Base-by-base conservation (phyloP, 2,329 filamentous ascomycete genomes). In the Alternaria gaisen region DNA sequence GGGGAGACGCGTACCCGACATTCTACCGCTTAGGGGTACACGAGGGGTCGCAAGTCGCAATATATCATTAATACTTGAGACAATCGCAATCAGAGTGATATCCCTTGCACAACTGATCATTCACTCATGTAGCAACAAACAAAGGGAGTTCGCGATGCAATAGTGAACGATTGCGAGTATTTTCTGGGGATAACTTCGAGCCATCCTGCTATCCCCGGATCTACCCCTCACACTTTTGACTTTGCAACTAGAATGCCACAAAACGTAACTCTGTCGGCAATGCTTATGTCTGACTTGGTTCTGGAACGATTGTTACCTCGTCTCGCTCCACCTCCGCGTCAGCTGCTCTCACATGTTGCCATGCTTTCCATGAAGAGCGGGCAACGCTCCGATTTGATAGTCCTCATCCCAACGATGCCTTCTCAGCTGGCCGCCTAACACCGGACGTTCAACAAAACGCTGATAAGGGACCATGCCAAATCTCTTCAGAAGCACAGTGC, bases 1-100 rank as follows among this genome's bases (percentile, higher is more conserved):
- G 60, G 68, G 61, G 64, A 63, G 70, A 68, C 72, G 74, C 70
- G 73, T 75, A 57, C 63, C 56, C 34, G 48, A 30, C 52, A 30
- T 54, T 43, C 46, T 43, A 60, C 30, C 58, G 56, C 53, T 50
- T 47, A 46, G 16, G 22, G 30, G 22, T 34, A 36, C 56, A 51
- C 50, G 44, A 41, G 34, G 43, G 46, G 30, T 50, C 20, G 40
- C 24, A 26, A 26, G 24, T 26, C 20, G 40, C 20, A 24, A 24
- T 50, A 16, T 24, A 50, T 38, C 3, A 12, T 24, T 24, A 50
- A 20, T 14, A 30, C 30, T 50, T 50, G 20, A 16, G 30, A 48
- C 20, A 18, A 30, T 18, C 24, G n/a, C 18, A 38, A 41, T 36
- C 50, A 32, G 22, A 38, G 26, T 20, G 11, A 18, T 26, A 2